Base-by-base conservation (phyloP, 78 protist species). In the Capsaspora owczarzaki region DNA sequence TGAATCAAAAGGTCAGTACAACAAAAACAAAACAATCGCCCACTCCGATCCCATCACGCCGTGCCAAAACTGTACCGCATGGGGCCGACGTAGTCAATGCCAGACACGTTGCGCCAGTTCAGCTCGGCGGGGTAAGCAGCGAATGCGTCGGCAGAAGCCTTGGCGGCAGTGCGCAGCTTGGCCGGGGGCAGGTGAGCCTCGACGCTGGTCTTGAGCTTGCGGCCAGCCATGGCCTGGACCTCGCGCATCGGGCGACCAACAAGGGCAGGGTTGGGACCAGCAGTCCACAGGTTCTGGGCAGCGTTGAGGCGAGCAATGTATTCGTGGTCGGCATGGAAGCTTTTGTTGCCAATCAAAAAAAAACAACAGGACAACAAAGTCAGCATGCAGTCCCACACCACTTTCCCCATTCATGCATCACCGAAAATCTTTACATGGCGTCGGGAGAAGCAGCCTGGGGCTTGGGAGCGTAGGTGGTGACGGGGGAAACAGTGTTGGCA, bases 31-130 rank as follows among this genome's bases (percentile, higher is more conserved):
- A n/a, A n/a, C n/a, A n/a, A n/a, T n/a, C n/a, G n/a, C n/a, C n/a
- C n/a, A n/a, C n/a, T n/a, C n/a, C n/a, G n/a, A n/a, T n/a, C n/a
- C n/a, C n/a, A n/a, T n/a, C n/a, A n/a, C n/a, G n/a, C n/a, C n/a
- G n/a, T n/a, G n/a, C n/a, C n/a, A n/a, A n/a, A n/a, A n/a, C n/a
- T n/a, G n/a, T n/a, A n/a, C n/a, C n/a, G n/a, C 56, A 66, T 66
- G 72, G 75, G 75, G 8, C 51, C 44, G 23, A 69, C 75, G 20
- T 72, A 72, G 78, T 72, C n/a, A 5, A 41, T 19, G 29, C 75
- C 75, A 49, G 33, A 6, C 35, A 69, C 75, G 29, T 72, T 72
- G 51, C 75, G 75, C 75, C 75, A 41, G 75, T 6, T 3, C 10
- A 41, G 42, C 51, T 5, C 6, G 49, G 44, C 49, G 33, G 75